phyloP scores from a whole-genome alignment of 805 yeast genomes.

The Vanderwaltozyma tropicalis region DNA sequence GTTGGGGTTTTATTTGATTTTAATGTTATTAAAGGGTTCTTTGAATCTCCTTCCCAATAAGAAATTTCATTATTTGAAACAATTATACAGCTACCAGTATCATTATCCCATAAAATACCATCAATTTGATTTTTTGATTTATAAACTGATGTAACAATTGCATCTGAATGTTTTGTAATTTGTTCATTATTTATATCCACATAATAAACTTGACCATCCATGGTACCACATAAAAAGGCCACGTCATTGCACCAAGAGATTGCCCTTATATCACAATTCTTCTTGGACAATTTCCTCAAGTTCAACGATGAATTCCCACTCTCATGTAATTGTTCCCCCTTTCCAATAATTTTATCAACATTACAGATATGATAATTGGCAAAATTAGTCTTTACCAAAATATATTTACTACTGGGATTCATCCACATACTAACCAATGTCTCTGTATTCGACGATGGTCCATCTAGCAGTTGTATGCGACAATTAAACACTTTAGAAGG shows the following conservation, averaged over 20 bases:
- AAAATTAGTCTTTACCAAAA: conserved; percentile 25
- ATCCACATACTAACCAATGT: conserved; percentile 18
- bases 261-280: conserved; percentile 15
- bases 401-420: conserved; percentile 11
- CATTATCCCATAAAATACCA: conserved; percentile 14
- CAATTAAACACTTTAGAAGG: conserved; percentile 48
- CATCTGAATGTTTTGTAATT: not conserved
- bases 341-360: conserved; percentile 1
- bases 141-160: conserved; percentile 4
- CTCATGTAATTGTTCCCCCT: not conserved
- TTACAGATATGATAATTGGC: conserved; percentile 20
- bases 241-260: conserved; percentile 15
- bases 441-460: conserved; percentile 11
- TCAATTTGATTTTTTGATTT: conserved; percentile 14
- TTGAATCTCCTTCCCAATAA: conserved; percentile 12
- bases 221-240: conserved; percentile 16
- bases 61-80: conserved; percentile 15
- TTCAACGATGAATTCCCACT: conserved; percentile 1
- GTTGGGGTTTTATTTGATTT: conserved; percentile 20
- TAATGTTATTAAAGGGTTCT: conserved; percentile 9
- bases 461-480: conserved; percentile 23
- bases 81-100: conserved; percentile 8
- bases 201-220: conserved; percentile 10
- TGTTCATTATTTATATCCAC: conserved; percentile 5
- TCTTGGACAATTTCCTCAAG: conserved; percentile 14